Evolutionary conservation across 2,329 filamentous ascomycete species (phyloP).

Genomic region (Trichoderma cornu-damae): DNA sequence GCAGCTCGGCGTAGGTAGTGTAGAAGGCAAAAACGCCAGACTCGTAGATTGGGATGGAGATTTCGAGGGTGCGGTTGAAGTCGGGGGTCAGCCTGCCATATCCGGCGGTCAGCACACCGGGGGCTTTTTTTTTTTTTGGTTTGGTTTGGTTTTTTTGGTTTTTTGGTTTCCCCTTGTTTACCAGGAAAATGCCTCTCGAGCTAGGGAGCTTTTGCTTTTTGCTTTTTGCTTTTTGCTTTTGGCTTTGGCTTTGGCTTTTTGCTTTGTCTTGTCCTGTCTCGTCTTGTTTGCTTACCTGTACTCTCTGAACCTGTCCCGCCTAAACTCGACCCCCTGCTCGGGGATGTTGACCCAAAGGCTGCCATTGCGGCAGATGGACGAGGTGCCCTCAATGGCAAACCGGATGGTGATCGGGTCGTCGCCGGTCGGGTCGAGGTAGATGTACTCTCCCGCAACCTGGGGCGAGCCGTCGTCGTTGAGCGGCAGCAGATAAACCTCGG

Average conservation of each 20-base stretch:
- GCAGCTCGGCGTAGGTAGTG: constrained; percentile 83
- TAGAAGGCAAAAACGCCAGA: constrained; percentile 93
- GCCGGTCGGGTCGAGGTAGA: constrained; percentile 76
- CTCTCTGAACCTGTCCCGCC: constrained; percentile 73
- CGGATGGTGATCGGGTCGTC: constrained; percentile 72
- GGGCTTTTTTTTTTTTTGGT: background rate
- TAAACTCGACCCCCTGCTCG: constrained; percentile 66
- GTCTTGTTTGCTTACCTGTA: constrained; percentile 65
- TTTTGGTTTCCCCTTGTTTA: too few species aligned
- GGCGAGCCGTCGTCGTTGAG: constrained; percentile 92
- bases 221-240: background rate
- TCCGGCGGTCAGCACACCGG: background rate
- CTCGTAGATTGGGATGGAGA: constrained; percentile 77
- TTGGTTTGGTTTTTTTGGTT: constrained; percentile 29
- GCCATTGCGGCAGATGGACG: constrained; percentile 89
- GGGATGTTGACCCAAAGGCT: constrained; percentile 97
- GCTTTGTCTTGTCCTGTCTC: background rate
- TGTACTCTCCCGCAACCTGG: constrained; percentile 81
- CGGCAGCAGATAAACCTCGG: constrained; percentile 78
- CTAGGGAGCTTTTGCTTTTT: too few species aligned
- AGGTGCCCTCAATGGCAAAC: constrained; percentile 89
- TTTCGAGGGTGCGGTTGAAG: constrained; percentile 87
- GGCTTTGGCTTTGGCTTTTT: constrained; percentile 31
- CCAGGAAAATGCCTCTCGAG: too few species aligned
- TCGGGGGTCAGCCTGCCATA: constrained; percentile 69